phyloP scores from a whole-genome alignment of 257 asterid species.

The Osmanthus fragrans region DNA sequence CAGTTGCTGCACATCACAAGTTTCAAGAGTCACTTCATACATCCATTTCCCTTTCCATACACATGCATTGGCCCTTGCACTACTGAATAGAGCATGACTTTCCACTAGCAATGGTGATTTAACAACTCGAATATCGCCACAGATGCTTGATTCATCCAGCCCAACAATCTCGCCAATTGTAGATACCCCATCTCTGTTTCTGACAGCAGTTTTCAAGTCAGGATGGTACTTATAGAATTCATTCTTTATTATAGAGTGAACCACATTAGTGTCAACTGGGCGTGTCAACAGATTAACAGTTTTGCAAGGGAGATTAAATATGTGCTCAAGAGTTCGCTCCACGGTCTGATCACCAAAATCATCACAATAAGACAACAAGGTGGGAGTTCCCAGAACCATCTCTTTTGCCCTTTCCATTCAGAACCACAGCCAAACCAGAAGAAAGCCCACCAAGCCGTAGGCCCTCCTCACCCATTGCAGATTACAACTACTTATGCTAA shows the following conservation, averaged over 20 bases:
- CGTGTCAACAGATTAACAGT: slow-evolving; percentile 53
- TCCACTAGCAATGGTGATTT: slow-evolving; percentile 74
- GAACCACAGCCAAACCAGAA: slow-evolving; percentile 86
- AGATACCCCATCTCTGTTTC: slow-evolving; percentile 61
- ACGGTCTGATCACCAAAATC: slow-evolving; percentile 88
- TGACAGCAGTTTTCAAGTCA: slow-evolving; percentile 33
- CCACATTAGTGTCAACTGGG: slow-evolving; percentile 48
- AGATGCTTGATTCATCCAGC: slow-evolving; percentile 81
- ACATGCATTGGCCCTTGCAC: slow-evolving; percentile 83
- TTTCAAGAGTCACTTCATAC: slow-evolving; percentile 95
- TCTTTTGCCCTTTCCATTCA: slow-evolving; percentile 57
- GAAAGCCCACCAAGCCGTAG: slow-evolving; percentile 72
- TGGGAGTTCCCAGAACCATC: slow-evolving; percentile 68
- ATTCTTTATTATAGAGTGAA: slow-evolving; percentile 62
- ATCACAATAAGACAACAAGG: slow-evolving; percentile 78
- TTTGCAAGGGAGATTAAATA: slow-evolving; percentile 77
- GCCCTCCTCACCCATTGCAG: slow-evolving; percentile 86
- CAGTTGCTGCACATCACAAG: slow-evolving; percentile 88
- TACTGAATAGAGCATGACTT: slow-evolving; percentile 86
- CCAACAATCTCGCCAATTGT: slow-evolving; percentile 49
- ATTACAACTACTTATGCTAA: slow-evolving; percentile 19
- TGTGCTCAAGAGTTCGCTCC: slow-evolving; percentile 87
- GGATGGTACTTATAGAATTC: slow-evolving; percentile 54
- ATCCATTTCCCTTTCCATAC: slow-evolving; percentile 99
- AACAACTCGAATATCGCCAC: slow-evolving; percentile 75